These are phyloP conservation scores for Lactarius vividus DNA, from an alignment of 768 basidiomycete species.

Conservation along the genomic window DNA sequence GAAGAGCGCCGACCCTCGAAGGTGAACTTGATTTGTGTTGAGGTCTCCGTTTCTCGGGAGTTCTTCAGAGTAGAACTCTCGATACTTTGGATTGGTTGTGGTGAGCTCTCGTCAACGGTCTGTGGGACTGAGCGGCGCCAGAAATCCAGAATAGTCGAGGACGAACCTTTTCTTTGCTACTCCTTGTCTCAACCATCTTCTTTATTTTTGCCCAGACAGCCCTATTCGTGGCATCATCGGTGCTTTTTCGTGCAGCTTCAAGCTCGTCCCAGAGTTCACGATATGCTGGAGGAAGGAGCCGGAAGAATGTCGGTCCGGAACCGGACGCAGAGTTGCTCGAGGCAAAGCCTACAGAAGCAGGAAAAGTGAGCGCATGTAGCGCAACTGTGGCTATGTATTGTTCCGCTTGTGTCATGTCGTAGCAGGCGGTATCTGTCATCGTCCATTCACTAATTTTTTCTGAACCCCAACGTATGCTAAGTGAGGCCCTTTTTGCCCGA, in stretches of 20 bases:
- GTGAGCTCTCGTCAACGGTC: slow-evolving; percentile 8
- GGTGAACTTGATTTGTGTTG: slow-evolving; percentile 54
- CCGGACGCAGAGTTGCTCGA: slow-evolving; percentile 45
- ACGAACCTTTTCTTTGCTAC: slow-evolving; percentile 46
- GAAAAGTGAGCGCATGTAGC: slow-evolving; percentile 73
- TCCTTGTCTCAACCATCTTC: slow-evolving; percentile 60
- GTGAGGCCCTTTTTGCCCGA: slow-evolving; percentile 68
- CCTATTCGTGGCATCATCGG: slow-evolving; percentile 64
- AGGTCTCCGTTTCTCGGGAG: slow-evolving; percentile 19
- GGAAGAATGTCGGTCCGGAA: slow-evolving; percentile 62
- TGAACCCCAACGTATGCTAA: slow-evolving; percentile 73
- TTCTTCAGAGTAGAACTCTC: slow-evolving; percentile 5
- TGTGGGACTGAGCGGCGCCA: slow-evolving; percentile 13
- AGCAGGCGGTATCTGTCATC: slow-evolving; percentile 86
- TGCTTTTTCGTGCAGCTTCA: slow-evolving; percentile 57
- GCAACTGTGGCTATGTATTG: slow-evolving; percentile 88
- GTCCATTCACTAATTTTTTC: slow-evolving; percentile 60
- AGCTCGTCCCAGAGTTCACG: slow-evolving; percentile 93
- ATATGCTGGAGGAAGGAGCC: slow-evolving; percentile 76
- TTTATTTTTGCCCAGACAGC: slow-evolving; percentile 67
- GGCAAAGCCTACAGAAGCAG: slow-evolving; percentile 60
- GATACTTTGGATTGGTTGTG: neutral
- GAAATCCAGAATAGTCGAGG: neutral
- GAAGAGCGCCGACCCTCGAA: slow-evolving; percentile 63
- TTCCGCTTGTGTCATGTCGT: slow-evolving; percentile 75